These are phyloP conservation scores for Bryopsis sp. DNA, from an alignment of 139 green algal genomes.

Conservation along the genomic window DNA sequence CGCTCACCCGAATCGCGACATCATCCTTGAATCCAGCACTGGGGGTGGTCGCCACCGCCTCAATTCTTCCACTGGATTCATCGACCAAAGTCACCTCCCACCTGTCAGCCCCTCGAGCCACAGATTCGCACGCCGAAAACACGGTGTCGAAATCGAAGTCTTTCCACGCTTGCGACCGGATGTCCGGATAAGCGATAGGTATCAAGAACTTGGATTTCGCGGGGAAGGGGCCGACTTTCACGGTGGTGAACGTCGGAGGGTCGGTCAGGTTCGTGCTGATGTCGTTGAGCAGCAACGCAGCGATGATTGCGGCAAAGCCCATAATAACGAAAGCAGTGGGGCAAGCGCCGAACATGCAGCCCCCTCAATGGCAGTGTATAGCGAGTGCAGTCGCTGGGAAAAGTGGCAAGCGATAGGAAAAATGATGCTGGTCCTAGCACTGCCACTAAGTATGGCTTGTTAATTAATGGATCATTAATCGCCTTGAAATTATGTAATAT, in stretches of 20 bases:
- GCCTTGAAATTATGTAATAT: too few relatives aligned
- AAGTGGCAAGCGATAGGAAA: too few relatives aligned
- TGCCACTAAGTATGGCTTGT: too few relatives aligned
- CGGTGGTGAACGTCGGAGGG: slow-evolving; percentile 23
- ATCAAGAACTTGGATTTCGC: slow-evolving; percentile 26
- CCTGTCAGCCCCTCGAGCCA: slow-evolving; percentile 22
- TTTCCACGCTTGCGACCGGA: slow-evolving; percentile 21
- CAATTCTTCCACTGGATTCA: slow-evolving; percentile 18
- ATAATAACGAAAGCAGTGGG: too few relatives aligned
- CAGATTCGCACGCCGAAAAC: slow-evolving; percentile 7
- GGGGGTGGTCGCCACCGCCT: slow-evolving; percentile 31
- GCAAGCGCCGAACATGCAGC: too few relatives aligned
- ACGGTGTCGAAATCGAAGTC: not conserved
- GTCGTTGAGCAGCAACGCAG: slow-evolving; percentile 11
- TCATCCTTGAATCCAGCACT: slow-evolving; percentile 42
- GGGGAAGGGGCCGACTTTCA: slow-evolving; percentile 11
- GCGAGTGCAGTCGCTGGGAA: too few relatives aligned
- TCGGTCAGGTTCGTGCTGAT: slow-evolving; percentile 22
- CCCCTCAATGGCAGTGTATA: too few relatives aligned
- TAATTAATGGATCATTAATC: too few relatives aligned
- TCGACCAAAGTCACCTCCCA: slow-evolving; percentile 28
- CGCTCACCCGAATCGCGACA: slow-evolving; percentile 22
- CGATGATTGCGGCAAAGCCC: too few relatives aligned
- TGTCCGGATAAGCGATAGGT: slow-evolving; percentile 25
- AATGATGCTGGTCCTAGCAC: too few relatives aligned